Base-by-base conservation (phyloP, 352 stramenopile genomes). In the Pythium biforme region DNA sequence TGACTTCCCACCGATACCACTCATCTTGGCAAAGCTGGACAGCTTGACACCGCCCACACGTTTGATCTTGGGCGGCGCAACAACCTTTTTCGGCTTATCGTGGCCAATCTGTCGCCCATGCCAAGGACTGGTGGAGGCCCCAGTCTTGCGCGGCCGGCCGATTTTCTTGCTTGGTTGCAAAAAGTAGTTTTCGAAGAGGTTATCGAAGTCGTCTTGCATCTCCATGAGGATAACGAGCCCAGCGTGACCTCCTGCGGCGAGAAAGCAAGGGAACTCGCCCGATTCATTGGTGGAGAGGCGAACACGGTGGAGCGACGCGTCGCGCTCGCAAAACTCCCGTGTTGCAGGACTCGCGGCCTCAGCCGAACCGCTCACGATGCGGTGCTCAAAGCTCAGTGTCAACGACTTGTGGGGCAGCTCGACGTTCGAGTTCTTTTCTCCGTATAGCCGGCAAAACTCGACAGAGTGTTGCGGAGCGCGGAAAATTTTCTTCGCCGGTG, bases 171-270 rank as follows among this genome's bases (percentile, higher is more conserved):
- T 74, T 8, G 74, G 64, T 12, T 79, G 70, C 47, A 77, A 53
- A 20, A 86, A 90, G 37, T 86, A 76, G 2, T 75, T 80, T 27
- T 73, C 43, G 15, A 88, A 68, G 15, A 90, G 39, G 47, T 72
- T 75, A 46, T 91, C 80, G 2, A 93, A 68, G 17, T 75, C 59
- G 2, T 82, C 61, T 39, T 92, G 81, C 59, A 92, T 69, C 25
- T 92, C 79, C 46, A 91, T 70, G 40, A 94, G 66, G 22, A 94
- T 73, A 1, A 94, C 69, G n/a, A 94, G 69, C 0, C 82, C 84
- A 5, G 84, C 82, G 45, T 94, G 84, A 7, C 84, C 84, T 31
- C 68, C 82, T 23, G 70, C 72, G 11, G 82, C 81, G 26, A 94
- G 23, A n/a, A 83, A 90, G 39, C 81, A 90, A 20, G 82, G 82